These are phyloP conservation scores for Xylogone sp. DNA, from an alignment of 2,329 filamentous ascomycete genomes.

Conservation along the genomic window DNA sequence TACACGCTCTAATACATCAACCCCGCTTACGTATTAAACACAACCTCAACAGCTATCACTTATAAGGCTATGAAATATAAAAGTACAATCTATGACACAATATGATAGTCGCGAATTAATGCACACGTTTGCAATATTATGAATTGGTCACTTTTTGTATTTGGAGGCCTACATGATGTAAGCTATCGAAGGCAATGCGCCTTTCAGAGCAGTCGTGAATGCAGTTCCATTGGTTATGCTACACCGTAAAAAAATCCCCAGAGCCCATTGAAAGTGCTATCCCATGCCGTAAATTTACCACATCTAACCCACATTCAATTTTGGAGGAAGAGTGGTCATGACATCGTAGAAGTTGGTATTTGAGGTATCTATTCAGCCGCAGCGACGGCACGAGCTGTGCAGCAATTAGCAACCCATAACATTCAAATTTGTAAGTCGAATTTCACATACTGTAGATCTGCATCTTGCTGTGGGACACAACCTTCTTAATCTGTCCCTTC, in stretches of 20 bases:
- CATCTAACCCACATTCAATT: slow-evolving; percentile 21
- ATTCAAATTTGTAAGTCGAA: slow-evolving; percentile 7
- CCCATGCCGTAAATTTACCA: slow-evolving; percentile 21
- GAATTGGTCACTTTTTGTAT: not conserved
- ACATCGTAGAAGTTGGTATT: slow-evolving; percentile 23
- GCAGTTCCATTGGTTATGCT: slow-evolving; percentile 28
- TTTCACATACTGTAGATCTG: slow-evolving; percentile 85
- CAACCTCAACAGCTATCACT: too few species aligned
- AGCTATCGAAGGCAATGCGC: not conserved
- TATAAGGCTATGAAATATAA: too few species aligned
- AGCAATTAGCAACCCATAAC: slow-evolving; percentile 25
- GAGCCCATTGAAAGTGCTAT: slow-evolving; percentile 27
- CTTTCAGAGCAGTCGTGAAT: not conserved
- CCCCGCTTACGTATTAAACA: too few species aligned
- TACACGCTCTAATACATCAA: too few species aligned
- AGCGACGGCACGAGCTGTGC: slow-evolving; percentile 56
- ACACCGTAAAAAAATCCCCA: slow-evolving; percentile 28
- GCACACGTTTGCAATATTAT: too few species aligned
- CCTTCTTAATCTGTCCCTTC: slow-evolving; percentile 97
- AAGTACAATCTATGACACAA: too few species aligned
- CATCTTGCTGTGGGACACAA: slow-evolving; percentile 94
- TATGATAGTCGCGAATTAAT: too few species aligned
- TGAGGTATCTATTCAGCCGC: slow-evolving; percentile 37
- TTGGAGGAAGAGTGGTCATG: slow-evolving; percentile 25
- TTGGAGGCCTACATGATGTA: not conserved